phyloP scores from a whole-genome alignment of 2,329 filamentous ascomycete genomes.

The Juglanconis oblonga region DNA sequence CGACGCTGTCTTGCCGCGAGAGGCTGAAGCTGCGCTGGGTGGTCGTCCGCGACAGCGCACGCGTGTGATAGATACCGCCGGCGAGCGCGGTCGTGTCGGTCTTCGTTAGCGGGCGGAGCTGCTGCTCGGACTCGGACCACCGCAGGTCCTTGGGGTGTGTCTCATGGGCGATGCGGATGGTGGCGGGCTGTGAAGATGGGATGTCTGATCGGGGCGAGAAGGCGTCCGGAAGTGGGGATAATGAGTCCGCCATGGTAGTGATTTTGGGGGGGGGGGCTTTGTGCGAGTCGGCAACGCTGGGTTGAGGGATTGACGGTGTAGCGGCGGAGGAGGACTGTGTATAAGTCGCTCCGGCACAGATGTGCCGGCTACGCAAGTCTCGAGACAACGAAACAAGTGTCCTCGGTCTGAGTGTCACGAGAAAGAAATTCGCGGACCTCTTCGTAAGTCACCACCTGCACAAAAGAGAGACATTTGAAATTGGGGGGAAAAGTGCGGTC shows the following conservation, averaged over 20 bases:
- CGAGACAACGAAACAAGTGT: not conserved
- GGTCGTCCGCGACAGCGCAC: constrained; percentile 14
- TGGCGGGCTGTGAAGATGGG: not conserved
- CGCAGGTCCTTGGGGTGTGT: constrained; percentile 9
- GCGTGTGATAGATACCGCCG: constrained; percentile 20
- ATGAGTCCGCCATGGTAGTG: not conserved
- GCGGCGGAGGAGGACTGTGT: not conserved
- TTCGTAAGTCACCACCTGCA: not conserved
- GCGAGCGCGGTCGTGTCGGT: constrained; percentile 18
- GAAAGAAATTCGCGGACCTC: not conserved
- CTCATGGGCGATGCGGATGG: constrained; percentile 19
- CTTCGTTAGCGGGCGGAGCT: constrained; percentile 7
- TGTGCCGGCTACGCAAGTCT: constrained; percentile 1
- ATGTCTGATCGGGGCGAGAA: not conserved
- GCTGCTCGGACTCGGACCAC: constrained; percentile 16
- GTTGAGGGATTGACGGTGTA: not conserved
- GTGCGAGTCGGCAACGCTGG: not conserved
- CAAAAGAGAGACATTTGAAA: not conserved
- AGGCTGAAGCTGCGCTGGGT: constrained; percentile 10
- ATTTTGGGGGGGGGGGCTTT: not conserved
- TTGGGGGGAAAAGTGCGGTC: not conserved
- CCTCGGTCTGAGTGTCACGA: no score
- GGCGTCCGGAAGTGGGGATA: constrained; percentile 1
- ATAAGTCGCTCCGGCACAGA: not conserved
- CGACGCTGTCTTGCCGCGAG: constrained; percentile 2